Percentiles rank a stretch among this genome's conserved stretches.
Evolutionary conservation across 495 filamentous ascomycete species (phyloP).

Genomic region (Penicillium waksmanii): DNA sequence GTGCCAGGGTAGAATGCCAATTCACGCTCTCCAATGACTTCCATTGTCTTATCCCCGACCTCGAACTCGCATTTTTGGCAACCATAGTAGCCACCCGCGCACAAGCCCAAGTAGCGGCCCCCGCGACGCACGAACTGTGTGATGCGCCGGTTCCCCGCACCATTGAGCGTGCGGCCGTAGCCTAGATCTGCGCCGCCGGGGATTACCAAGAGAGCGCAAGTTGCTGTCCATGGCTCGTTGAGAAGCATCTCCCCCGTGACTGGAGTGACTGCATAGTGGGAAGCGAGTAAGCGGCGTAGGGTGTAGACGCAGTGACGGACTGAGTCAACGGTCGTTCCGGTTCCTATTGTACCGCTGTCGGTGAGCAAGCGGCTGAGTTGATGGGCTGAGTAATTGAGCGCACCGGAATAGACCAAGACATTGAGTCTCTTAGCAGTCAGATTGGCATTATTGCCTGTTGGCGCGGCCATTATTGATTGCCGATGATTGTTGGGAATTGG

Average conservation of each 20-base stretch:
- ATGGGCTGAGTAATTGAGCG: conserved; percentile 25
- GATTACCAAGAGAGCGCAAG: conserved; percentile 88
- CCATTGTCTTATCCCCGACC: conserved; percentile 76
- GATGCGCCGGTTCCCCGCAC: conserved; percentile 83
- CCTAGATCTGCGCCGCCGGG: conserved; percentile 94
- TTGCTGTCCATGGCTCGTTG: conserved; percentile 88
- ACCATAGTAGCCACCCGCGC: conserved; percentile 94
- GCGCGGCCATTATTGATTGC: conserved; percentile 33
- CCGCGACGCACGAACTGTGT: conserved; percentile 82
- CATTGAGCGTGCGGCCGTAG: conserved; percentile 88
- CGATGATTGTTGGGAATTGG: conserved; percentile 18
- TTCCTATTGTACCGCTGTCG: conserved; percentile 56
- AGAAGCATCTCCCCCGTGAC: conserved; percentile 77
- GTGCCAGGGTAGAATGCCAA: conserved; percentile 84
- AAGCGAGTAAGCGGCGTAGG: conserved; percentile 85
- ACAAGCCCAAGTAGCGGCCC: conserved; percentile 86
- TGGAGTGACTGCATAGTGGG: conserved; percentile 89
- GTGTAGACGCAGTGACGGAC: conserved; percentile 89
- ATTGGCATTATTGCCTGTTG: conserved; percentile 38
- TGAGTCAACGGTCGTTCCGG: conserved; percentile 83
- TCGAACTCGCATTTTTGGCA: conserved; percentile 84
- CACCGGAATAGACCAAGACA: conserved; percentile 86
- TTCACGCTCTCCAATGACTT: conserved; percentile 86
- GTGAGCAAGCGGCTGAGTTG: conserved; percentile 34
- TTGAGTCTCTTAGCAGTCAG: conserved; percentile 74